Evolutionary conservation across 192 early-diverging fungal species (phyloP).

Genomic region (Chytriomyces sp.): DNA sequence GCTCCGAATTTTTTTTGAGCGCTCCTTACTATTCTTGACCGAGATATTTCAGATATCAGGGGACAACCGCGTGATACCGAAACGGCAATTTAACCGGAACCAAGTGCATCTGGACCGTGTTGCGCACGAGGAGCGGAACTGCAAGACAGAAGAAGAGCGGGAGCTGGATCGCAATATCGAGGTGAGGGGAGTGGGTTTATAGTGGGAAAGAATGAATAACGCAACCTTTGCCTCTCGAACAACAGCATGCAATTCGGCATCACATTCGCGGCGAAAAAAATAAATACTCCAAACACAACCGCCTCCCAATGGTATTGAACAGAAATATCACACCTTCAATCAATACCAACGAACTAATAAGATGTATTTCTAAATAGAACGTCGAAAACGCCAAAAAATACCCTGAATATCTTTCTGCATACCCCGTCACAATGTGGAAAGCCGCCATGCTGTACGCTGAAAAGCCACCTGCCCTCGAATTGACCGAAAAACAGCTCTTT

Average conservation of each 20-base stretch:
- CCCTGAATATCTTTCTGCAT: slow-evolving; percentile 47
- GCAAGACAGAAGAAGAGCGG: slow-evolving; percentile 46
- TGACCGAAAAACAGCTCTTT: slow-evolving; percentile 44
- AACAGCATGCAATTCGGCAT: slow-evolving; percentile 35
- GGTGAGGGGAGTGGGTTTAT: slow-evolving; percentile 33
- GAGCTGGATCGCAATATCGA: slow-evolving; percentile 59
- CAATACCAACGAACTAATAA: slow-evolving; percentile 1
- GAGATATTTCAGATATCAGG: slow-evolving; percentile 48
- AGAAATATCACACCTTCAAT: no score
- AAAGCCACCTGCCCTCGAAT: slow-evolving; percentile 39
- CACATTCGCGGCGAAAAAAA: slow-evolving; percentile 3
- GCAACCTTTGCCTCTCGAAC: not conserved
- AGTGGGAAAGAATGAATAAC: no score
- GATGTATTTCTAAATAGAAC: not conserved
- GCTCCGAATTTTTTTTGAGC: not conserved
- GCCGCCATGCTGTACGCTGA: slow-evolving; percentile 56
- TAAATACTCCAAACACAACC: no score
- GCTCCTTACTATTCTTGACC: not conserved
- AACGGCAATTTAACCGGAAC: slow-evolving; percentile 56
- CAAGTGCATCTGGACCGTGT: slow-evolving; percentile 56
- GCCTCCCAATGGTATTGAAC: no score
- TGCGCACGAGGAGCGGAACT: slow-evolving; percentile 42
- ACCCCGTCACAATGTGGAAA: slow-evolving; percentile 59
- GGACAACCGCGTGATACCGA: slow-evolving; percentile 52
- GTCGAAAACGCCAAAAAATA: not conserved